Base-by-base conservation (phyloP, 306 rosid genomes). In the Aeschynomene evenia region DNA sequence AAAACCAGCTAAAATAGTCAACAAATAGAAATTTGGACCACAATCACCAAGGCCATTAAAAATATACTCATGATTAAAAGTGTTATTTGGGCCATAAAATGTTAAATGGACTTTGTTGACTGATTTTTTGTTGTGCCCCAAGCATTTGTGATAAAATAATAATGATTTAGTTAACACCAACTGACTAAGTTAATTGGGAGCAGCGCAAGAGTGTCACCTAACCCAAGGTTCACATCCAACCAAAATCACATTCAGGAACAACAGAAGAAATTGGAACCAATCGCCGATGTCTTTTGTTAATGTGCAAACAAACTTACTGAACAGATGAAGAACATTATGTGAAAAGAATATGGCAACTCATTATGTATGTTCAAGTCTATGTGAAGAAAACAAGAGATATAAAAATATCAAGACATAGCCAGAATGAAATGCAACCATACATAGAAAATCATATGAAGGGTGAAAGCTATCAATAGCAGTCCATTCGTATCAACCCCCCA, bases 351-450 rank as follows among this genome's bases (percentile, higher is more conserved):
- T 70, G 73, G 46, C 54, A 46, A n/a, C 24, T 68, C 67, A 49
- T 52, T 56, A 54, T 19, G 76, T 56, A 54, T 19, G 76, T 63
- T 56, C 61, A 64, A 50, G 34, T 63, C 37, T 36, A 53, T 29
- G 28, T 39, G 37, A 77, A 53, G 87, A 66, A 58, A 58, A 45
- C 70, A 56, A 65, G 71, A 74, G n/a, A n/a, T n/a, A 77, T 63
- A 59, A 72, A 68, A 55, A 76, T 60, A 74, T 76, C 72, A 79
- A 64, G 78, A 56, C 65, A 65, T 34, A 64, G 29, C 63, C 54
- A 71, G 63, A 70, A 70, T 58, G 33, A 37, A 66, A 75, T 83
- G 66, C n/a, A 80, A 63, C n/a, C 78, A 59, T 68, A 75, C 82
- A 79, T 6, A 53, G 28, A 56, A 79, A 74, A 67, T 66, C 62